phyloP scores from a whole-genome alignment of 805 yeast species.

The Komagataella pseudopastoris region DNA sequence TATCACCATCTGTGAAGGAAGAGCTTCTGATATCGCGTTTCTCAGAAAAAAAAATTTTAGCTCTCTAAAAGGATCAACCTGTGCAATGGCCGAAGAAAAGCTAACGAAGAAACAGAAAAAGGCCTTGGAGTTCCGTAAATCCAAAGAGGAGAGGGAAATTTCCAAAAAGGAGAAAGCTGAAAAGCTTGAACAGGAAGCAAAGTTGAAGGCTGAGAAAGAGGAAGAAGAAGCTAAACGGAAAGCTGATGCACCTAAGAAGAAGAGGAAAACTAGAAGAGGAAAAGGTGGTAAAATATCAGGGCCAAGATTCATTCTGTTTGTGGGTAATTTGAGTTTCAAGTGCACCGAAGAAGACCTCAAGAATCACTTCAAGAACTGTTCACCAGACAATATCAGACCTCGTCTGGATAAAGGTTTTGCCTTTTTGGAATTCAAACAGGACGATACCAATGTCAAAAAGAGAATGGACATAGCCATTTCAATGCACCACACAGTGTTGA shows the following conservation, averaged over 20 bases:
- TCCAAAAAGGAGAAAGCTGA: conserved; percentile 16
- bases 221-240: conserved; percentile 5
- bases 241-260: conserved; percentile 26
- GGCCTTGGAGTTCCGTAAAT: conserved; percentile 39
- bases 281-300: conserved; percentile 56
- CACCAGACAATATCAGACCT: conserved; percentile 66
- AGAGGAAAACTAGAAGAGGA: conserved; percentile 67
- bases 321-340: conserved; percentile 80
- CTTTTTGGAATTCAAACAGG: conserved; percentile 65
- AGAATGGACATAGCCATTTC: conserved; percentile 77
- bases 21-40: neutral
- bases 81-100: conserved; percentile 16
- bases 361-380: conserved; percentile 58
- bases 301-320: conserved; percentile 70
- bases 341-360: conserved; percentile 46
- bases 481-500: conserved; percentile 64
- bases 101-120: conserved; percentile 55
- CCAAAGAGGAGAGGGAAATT: conserved; percentile 17
- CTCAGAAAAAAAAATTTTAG: conserved; percentile 2
- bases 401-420: conserved; percentile 87
- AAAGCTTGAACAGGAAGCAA: conserved; percentile 15
- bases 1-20: neutral
- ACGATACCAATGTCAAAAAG: conserved; percentile 49
- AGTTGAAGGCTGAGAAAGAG: conserved; percentile 9
- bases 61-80: conserved; percentile 5